Percentiles rank a stretch among this genome's conserved stretches.
Evolutionary conservation across 1,284 basidiomycete species (phyloP).

Genomic region (Irpex sp.): DNA sequence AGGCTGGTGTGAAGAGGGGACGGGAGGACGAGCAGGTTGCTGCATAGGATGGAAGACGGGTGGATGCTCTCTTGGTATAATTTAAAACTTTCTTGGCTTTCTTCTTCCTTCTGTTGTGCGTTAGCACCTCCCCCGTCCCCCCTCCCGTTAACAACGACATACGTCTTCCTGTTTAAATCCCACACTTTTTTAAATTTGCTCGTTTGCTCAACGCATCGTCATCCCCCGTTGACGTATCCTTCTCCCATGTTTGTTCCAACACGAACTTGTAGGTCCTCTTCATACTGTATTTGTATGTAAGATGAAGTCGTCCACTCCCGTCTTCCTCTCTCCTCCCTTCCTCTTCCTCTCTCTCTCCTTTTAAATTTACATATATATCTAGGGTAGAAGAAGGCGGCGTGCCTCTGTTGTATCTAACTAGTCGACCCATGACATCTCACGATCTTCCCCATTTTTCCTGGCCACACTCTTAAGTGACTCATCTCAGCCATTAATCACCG

Average conservation of each 20-base stretch:
- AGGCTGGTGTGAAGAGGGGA: slow-evolving; percentile 13
- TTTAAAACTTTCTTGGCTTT: neutral
- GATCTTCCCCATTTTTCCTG: neutral
- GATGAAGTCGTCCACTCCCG: neutral
- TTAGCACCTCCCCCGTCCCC: neutral
- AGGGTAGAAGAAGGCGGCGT: neutral
- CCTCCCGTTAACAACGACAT: neutral
- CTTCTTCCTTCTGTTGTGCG: neutral
- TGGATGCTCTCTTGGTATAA: neutral
- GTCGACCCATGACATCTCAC: neutral
- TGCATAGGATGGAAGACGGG: neutral
- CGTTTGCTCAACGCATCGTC: neutral
- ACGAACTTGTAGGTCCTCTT: neutral
- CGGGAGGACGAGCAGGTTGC: slow-evolving; percentile 14
- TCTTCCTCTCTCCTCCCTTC: neutral
- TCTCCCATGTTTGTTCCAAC: neutral
- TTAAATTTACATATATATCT: neutral
- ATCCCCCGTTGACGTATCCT: neutral
- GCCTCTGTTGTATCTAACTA: neutral
- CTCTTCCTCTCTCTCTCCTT: neutral
- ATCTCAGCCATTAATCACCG: neutral
- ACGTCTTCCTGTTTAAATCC: neutral
- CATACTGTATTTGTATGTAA: slow-evolving; percentile 17
- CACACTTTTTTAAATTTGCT: neutral
- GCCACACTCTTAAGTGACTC: neutral